A percentile compares a stretch with the other conserved stretches of the same genome.
Conservation (phyloP, 371 early-diverging fungal species). For the Actinomucor elegans region DNA sequence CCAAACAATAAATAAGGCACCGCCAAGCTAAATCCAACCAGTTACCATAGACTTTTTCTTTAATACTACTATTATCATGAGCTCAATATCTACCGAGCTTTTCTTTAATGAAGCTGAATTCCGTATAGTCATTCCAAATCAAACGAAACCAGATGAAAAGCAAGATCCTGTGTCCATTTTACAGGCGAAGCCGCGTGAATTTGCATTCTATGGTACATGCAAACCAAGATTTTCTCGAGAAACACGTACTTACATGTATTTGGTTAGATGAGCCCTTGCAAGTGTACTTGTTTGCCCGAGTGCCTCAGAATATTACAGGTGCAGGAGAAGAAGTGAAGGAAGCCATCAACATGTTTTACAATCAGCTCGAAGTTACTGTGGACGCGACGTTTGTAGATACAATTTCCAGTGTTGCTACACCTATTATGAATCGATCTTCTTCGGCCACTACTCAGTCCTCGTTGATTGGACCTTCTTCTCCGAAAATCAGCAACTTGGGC, state of each 20-base stretch:
- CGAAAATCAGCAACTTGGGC: constrained; percentile 14
- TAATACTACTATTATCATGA: too few species aligned
- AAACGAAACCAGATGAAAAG: constrained; percentile 24
- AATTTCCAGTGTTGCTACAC: not conserved
- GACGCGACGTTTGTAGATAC: constrained; percentile 56
- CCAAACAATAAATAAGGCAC: too few species aligned
- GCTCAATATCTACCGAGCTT: constrained; percentile 30
- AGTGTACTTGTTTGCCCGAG: constrained; percentile 32
- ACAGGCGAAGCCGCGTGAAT: constrained; percentile 32
- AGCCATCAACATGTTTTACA: constrained; percentile 41
- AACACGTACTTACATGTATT: not conserved
- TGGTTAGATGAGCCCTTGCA: constrained; percentile 41
- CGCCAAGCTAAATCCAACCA: too few species aligned
- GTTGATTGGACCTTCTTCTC: constrained; percentile 27
- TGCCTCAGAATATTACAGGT: constrained; percentile 34
- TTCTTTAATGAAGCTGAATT: constrained; percentile 60
- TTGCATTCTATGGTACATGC: constrained; percentile 46
- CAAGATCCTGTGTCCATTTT: constrained; percentile 18
- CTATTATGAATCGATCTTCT: constrained; percentile 18
- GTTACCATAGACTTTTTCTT: too few species aligned
- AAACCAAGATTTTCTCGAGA: not conserved
- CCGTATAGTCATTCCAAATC: constrained; percentile 68
- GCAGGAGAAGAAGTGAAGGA: constrained; percentile 32
- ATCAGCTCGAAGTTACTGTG: constrained; percentile 59
- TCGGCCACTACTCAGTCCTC: constrained; percentile 28